Conservation (phyloP, 225 moss, liverwort and hornwort genomes). For the Climacium dendroides region DNA sequence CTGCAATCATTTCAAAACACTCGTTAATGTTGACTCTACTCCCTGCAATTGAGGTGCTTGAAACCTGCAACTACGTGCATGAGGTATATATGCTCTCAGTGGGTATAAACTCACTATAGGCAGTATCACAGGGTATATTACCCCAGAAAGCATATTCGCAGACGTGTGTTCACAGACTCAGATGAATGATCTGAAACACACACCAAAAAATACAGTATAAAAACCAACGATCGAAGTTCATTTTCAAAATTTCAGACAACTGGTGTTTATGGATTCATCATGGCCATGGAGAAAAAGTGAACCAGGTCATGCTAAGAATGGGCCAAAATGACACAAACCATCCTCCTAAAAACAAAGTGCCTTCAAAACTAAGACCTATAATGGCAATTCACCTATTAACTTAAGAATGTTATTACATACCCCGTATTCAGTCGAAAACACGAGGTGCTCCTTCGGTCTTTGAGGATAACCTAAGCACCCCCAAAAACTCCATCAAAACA, state of each 20-base stretch:
- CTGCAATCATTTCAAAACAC: constrained; percentile 15
- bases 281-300: background rate
- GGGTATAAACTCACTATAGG: background rate
- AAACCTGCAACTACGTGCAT: background rate
- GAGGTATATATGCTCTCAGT: background rate
- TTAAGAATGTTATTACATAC: constrained; percentile 11
- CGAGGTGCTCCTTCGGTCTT: constrained; percentile 46
- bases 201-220: background rate
- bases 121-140: background rate
- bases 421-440: constrained; percentile 54
- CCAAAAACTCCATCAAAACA: background rate
- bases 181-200: background rate
- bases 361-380: background rate
- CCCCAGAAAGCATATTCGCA: background rate
- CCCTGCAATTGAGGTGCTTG: background rate
- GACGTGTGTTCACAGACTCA: background rate
- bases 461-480: constrained; percentile 26
- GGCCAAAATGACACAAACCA: background rate
- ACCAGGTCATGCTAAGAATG: background rate
- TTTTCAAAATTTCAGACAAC: background rate
- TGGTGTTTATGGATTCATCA: background rate
- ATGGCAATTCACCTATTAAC: background rate
- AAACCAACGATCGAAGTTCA: background rate
- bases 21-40: background rate
- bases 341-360: background rate